Evolutionary conservation across 768 basidiomycete genomes (phyloP).

Genomic region (Boletus barrowsii): DNA sequence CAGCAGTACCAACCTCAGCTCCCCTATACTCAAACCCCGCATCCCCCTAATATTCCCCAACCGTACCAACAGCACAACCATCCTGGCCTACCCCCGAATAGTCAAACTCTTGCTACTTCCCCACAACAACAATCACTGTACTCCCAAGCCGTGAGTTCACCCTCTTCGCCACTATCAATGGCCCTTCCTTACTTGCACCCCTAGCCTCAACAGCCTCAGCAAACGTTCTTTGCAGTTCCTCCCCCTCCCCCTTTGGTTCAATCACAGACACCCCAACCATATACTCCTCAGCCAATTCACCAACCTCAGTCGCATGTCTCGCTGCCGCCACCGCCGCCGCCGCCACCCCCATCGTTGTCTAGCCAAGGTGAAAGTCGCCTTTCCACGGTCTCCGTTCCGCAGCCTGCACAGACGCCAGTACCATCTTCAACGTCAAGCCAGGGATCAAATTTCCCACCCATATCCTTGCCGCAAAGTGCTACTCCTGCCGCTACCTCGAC

Average conservation of each 20-base stretch:
- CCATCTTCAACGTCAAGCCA: not conserved
- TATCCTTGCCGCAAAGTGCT: conserved; percentile 1
- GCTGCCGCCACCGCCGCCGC: conserved; percentile 15
- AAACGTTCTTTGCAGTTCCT: conserved; percentile 16
- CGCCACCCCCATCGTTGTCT: conserved; percentile 3
- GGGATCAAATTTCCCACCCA: conserved; percentile 3
- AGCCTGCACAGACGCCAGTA: conserved; percentile 5
- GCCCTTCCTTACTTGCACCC: not conserved
- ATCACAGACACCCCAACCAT: conserved; percentile 11
- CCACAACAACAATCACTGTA: conserved; percentile 2
- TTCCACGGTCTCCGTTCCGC: not conserved
- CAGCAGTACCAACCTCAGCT: conserved; percentile 12
- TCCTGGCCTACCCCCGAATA: conserved; percentile 9
- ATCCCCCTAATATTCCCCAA: conserved; percentile 11
- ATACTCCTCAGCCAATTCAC: conserved; percentile 15
- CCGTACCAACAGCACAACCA: conserved; percentile 16
- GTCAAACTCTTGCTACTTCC: not conserved
- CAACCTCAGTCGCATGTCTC: conserved; percentile 22
- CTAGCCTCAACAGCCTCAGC: conserved; percentile 8
- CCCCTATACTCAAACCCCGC: conserved; percentile 14
- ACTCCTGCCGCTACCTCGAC: conserved; percentile 9
- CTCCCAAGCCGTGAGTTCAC: conserved; percentile 12
- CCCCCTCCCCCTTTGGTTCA: conserved; percentile 15
- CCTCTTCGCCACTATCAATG: not conserved
- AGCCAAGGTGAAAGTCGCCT: not conserved